Conservation (phyloP, 2,329 filamentous ascomycete genomes). For the Cercospora zeina region DNA sequence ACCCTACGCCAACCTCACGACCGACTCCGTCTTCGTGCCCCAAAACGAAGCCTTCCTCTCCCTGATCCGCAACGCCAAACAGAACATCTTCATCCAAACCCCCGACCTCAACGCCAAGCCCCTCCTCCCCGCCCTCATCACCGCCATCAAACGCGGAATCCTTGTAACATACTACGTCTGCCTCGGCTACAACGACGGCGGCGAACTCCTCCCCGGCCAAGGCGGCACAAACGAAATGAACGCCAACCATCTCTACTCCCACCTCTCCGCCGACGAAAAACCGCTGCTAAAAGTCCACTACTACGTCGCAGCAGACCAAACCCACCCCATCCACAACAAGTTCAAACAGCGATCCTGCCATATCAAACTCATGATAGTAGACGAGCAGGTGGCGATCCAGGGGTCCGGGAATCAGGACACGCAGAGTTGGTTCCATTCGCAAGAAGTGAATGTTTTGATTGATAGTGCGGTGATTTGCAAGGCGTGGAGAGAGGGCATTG, state of each 20-base stretch:
- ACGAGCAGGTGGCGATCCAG: conserved; percentile 67
- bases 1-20: conserved; percentile 65
- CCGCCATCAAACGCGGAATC: conserved; percentile 66
- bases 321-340: conserved; percentile 63
- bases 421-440: conserved; percentile 74
- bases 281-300: conserved; percentile 57
- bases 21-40: conserved; percentile 62
- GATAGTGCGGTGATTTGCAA: conserved; percentile 63
- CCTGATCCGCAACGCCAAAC: conserved; percentile 63
- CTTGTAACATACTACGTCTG: conserved; percentile 70
- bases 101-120: conserved; percentile 74
- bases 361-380: conserved; percentile 74
- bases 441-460: conserved; percentile 75
- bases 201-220: conserved; percentile 73
- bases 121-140: conserved; percentile 62
- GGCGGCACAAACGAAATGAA: conserved; percentile 75
- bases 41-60: conserved; percentile 77
- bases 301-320: conserved; percentile 75
- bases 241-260: conserved; percentile 59
- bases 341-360: conserved; percentile 70
- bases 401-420: conserved; percentile 80
- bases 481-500: conserved; percentile 31
- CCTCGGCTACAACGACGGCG: conserved; percentile 76
- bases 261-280: conserved; percentile 52
- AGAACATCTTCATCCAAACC: conserved; percentile 72